Evolutionary conservation across 2,329 filamentous ascomycete species (phyloP).

Genomic region (Colletotrichum sp.): DNA sequence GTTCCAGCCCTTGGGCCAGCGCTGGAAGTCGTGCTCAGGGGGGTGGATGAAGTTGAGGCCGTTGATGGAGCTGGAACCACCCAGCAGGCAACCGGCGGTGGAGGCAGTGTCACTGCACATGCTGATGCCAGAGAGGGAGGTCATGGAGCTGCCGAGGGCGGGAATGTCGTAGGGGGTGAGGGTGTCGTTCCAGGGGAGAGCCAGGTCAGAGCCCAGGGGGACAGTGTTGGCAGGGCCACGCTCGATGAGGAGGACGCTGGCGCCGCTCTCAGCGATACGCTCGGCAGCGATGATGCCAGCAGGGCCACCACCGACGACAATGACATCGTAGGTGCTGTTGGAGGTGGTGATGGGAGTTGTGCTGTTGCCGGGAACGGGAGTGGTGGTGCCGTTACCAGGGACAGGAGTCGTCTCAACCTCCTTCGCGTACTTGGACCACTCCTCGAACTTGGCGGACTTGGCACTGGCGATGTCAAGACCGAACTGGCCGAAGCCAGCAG

Average conservation of each 20-base stretch:
- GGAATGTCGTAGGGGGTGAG: slow-evolving; percentile 35
- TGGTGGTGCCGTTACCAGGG: slow-evolving; percentile 8
- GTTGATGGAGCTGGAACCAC: slow-evolving; percentile 38
- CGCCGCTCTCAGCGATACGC: slow-evolving; percentile 39
- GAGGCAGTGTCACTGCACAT: slow-evolving; percentile 40
- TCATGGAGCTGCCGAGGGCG: slow-evolving; percentile 29
- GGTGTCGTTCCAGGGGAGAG: slow-evolving; percentile 35
- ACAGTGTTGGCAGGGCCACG: slow-evolving; percentile 38
- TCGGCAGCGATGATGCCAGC: slow-evolving; percentile 39
- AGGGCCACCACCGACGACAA: slow-evolving; percentile 41
- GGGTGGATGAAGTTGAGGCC: slow-evolving; percentile 36
- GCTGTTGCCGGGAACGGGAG: slow-evolving; percentile 24
- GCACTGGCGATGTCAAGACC: slow-evolving; percentile 33
- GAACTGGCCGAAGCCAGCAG: slow-evolving; percentile 42
- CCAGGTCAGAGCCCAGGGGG: slow-evolving; percentile 31
- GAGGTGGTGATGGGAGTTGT: slow-evolving; percentile 25
- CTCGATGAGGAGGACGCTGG: slow-evolving; percentile 41
- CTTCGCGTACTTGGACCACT: slow-evolving; percentile 16
- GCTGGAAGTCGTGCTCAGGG: slow-evolving; percentile 34
- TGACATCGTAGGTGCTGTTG: slow-evolving; percentile 43
- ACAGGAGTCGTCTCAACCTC: background rate
- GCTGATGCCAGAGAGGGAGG: slow-evolving; percentile 21
- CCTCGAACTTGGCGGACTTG: slow-evolving; percentile 32
- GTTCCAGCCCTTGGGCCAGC: slow-evolving; percentile 34
- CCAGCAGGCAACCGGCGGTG: slow-evolving; percentile 40